Evolutionary conservation across 2,329 filamentous ascomycete species (phyloP), one percentile per base, ranked within the genome.

Genomic region (Clonostachys byssicola): DNA sequence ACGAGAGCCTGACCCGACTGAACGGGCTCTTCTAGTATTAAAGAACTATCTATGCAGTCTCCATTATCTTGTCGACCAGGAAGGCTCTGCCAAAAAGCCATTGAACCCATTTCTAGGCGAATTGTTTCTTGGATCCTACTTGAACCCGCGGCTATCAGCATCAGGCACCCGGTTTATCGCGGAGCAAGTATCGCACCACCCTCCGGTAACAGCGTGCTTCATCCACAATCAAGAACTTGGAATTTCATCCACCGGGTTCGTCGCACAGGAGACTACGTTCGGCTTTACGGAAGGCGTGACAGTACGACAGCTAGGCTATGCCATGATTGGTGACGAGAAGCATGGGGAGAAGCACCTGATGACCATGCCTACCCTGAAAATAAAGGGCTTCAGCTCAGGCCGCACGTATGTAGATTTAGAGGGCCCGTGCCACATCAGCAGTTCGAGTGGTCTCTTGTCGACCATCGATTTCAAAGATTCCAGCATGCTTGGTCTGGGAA

Each of bases 41-140:
- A 95, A 92, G 68, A 97, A 92, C 92, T 97, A 96, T 71, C 71
- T 97, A 47, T 92, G 85, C 60, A 96, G 92, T 5, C 59, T 77
- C 38, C 70, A 71, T 40, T 70, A 74, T 59, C 69, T 77, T 46
- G 64, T 71, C 35, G 74, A 72, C 50, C 20, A 20, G n/a, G 45
- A 43, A 12, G n/a, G 34, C 7, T 18, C 38, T 16, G 45, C 23
- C 5, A 74, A 74, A 58, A 78, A 78, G 52, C 75, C 75, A 2
- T 65, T 78, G 7, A 78, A 78, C 49, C 74, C 75, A 7, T 78
- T 78, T 44, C 61, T 78, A 0, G 75, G 75, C 14, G 75, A 78
- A 56, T 49, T 77, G 1, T 78, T 77, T 52, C 52, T 78, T 2
- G 69, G 45, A 2, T n/a, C 18, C 7, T 47, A 17, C n/a, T 12